Conservation (phyloP, 2,329 filamentous ascomycete species). For the Sclerotinia minor region DNA sequence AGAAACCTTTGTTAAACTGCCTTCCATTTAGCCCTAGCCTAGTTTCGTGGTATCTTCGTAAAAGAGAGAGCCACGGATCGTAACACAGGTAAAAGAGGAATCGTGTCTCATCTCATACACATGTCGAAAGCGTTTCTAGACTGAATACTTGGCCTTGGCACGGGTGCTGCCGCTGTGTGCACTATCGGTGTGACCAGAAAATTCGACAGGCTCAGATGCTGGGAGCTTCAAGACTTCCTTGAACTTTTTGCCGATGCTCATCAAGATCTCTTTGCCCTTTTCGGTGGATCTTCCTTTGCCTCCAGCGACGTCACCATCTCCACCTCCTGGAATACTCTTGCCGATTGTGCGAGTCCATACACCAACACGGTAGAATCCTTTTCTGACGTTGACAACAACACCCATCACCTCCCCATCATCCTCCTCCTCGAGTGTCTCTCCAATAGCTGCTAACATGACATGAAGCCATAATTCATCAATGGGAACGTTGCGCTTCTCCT, state of each 20-base stretch:
- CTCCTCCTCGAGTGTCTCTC: conserved; percentile 97
- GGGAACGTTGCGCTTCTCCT: conserved; percentile 87
- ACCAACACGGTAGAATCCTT: conserved; percentile 96
- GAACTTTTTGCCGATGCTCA: conserved; percentile 84
- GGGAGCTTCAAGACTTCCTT: conserved; percentile 87
- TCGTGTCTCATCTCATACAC: conserved; percentile 18
- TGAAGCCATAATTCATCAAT: conserved; percentile 97
- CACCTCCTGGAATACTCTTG: conserved; percentile 75
- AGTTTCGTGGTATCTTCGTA: conserved; percentile 13
- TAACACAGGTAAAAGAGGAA: conserved; percentile 21
- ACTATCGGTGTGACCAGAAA: conserved; percentile 93
- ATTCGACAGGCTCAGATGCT: conserved; percentile 78
- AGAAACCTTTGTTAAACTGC: conserved; percentile 27
- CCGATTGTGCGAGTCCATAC: conserved; percentile 96
- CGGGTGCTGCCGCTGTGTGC: conserved; percentile 91
- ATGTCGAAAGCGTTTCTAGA: conserved; percentile 54
- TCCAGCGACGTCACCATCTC: conserved; percentile 69
- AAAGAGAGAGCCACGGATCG: conserved; percentile 4
- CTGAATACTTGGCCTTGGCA: conserved; percentile 90
- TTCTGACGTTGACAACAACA: conserved; percentile 97
- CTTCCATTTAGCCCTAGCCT: conserved; percentile 22
- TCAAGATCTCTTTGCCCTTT: conserved; percentile 82
- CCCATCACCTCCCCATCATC: conserved; percentile 98
- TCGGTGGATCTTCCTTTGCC: conserved; percentile 76
- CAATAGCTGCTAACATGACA: conserved; percentile 93